These are phyloP conservation scores for Ophidiomyces ophidiicola DNA, from an alignment of 2,329 filamentous ascomycete species.

Conservation along the genomic window DNA sequence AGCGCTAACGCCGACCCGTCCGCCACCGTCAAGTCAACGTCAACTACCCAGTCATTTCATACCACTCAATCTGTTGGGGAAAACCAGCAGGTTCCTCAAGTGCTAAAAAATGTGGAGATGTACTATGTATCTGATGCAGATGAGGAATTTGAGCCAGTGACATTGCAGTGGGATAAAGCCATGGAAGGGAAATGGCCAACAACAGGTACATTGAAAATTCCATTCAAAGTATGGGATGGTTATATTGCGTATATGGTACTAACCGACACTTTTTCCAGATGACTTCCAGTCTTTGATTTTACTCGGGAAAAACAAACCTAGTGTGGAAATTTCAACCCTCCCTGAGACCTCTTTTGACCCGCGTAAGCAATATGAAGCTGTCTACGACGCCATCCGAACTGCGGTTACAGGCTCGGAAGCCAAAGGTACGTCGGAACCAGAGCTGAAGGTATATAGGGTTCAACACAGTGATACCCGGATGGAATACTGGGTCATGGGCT, in stretches of 20 bases:
- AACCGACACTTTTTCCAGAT: too few relatives aligned
- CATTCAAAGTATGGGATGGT: too few relatives aligned
- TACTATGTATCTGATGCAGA: conserved; percentile 74
- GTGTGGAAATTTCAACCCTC: conserved; percentile 52
- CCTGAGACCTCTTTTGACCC: conserved; percentile 62
- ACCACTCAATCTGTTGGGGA: conserved; percentile 18
- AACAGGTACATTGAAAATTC: not conserved
- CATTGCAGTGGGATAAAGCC: conserved; percentile 43
- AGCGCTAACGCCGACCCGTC: conserved; percentile 65
- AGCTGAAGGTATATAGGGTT: conserved; percentile 65
- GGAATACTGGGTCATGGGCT: conserved; percentile 69
- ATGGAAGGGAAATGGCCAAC: conserved; percentile 6
- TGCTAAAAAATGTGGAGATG: conserved; percentile 45
- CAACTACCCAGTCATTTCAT: conserved; percentile 10
- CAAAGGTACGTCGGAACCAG: conserved; percentile 30
- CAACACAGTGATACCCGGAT: conserved; percentile 49
- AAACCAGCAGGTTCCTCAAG: conserved; percentile 47
- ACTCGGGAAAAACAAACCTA: conserved; percentile 22
- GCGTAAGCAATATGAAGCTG: conserved; percentile 50
- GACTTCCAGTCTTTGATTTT: conserved; percentile 56
- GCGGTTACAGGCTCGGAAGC: conserved; percentile 37
- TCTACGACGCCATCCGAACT: conserved; percentile 43
- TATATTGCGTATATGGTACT: too few relatives aligned
- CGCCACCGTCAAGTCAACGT: conserved; percentile 19
- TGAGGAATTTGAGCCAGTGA: conserved; percentile 70